Conservation (phyloP, 148 eudicot species). For the Chenopodium suecicum region DNA sequence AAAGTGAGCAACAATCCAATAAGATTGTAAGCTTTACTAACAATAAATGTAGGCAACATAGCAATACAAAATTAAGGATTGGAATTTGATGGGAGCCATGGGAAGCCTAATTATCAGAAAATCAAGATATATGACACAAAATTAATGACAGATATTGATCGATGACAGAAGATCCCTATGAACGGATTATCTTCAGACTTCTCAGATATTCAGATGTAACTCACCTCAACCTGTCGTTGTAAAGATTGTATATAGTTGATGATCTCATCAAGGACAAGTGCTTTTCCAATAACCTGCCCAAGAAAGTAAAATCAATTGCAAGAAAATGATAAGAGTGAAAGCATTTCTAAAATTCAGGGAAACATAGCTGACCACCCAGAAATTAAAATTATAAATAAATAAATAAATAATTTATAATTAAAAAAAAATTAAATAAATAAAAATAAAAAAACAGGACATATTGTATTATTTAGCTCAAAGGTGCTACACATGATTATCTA, state of each 20-base stretch:
- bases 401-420: too few species aligned
- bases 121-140: background rate
- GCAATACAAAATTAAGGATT: background rate
- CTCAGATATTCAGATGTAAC: background rate
- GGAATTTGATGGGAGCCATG: background rate
- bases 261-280: conserved; percentile 87
- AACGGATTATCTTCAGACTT: background rate
- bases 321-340: background rate
- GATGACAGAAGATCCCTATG: background rate
- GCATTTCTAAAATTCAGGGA: background rate
- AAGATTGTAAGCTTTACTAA: too few species aligned
- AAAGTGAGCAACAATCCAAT: background rate
- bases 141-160: background rate
- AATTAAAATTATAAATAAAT: background rate
- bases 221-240: conserved; percentile 86
- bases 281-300: conserved; percentile 77
- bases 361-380: background rate
- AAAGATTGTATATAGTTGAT: conserved; percentile 81
- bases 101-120: background rate
- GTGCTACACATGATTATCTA: background rate
- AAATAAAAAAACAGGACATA: background rate
- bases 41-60: background rate
- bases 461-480: background rate
- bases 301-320: background rate
- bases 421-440: too few species aligned